phyloP scores from a whole-genome alignment of 2,329 filamentous ascomycete species.

The Colletotrichum sp. region DNA sequence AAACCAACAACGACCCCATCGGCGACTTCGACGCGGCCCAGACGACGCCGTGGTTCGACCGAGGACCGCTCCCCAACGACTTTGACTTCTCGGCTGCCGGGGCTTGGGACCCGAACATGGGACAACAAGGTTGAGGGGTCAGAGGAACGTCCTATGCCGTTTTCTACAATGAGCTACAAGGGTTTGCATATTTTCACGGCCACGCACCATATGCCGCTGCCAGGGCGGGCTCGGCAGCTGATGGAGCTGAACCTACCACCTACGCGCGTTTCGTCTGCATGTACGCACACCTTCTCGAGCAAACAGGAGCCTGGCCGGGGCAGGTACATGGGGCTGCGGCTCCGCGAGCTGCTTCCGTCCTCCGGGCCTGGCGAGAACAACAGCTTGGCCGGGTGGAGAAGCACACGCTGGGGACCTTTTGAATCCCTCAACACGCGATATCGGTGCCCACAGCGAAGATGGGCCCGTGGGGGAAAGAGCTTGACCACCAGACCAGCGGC shows the following conservation, averaged over 20 bases:
- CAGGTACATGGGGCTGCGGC: background rate
- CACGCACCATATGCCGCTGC: background rate
- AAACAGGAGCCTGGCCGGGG: background rate
- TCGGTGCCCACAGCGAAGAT: slow-evolving; percentile 15
- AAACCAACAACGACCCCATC: slow-evolving; percentile 6
- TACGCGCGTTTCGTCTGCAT: background rate
- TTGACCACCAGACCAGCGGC: background rate
- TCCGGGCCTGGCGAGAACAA: background rate
- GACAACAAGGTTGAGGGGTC: background rate
- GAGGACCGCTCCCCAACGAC: background rate
- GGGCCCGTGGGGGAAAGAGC: slow-evolving; percentile 11
- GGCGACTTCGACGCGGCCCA: background rate
- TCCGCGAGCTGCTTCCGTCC: background rate
- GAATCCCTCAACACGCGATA: background rate
- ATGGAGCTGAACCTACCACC: background rate
- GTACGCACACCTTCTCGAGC: background rate
- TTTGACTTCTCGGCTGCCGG: slow-evolving; percentile 4
- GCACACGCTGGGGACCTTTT: background rate
- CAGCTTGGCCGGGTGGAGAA: background rate
- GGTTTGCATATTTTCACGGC: background rate
- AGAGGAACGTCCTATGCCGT: background rate
- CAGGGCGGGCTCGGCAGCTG: slow-evolving; percentile 12
- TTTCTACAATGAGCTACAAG: background rate
- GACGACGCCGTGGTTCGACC: slow-evolving; percentile 8
- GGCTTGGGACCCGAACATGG: background rate